Percentiles rank a stretch among this genome's conserved stretches.
phyloP scores from a whole-genome alignment of 2,329 filamentous ascomycete genomes.

The Epichloe baconii region DNA sequence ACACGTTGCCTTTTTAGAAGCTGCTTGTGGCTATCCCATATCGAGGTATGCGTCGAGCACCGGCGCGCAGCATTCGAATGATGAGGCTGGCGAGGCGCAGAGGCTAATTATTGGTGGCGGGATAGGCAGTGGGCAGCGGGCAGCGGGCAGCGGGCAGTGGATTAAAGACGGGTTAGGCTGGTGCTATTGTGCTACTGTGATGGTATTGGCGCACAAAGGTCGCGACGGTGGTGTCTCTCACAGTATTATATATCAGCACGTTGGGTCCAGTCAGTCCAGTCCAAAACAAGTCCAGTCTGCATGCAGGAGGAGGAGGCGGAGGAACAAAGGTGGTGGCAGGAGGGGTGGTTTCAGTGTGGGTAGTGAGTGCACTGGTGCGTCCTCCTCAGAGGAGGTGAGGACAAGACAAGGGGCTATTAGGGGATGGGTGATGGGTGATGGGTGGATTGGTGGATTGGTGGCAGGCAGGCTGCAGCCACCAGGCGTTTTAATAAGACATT shows the following conservation, averaged over 20 bases:
- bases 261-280: no score
- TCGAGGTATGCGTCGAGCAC: slow-evolving; percentile 1
- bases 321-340: neutral
- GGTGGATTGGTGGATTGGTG: neutral
- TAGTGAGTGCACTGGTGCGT: neutral
- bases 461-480: neutral
- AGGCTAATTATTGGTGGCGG: neutral
- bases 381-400: slow-evolving; percentile 1
- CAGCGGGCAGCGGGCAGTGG: no score
- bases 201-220: no score
- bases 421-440: no score
- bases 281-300: no score
- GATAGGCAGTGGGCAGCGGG: neutral
- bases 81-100: neutral
- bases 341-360: slow-evolving; percentile 2
- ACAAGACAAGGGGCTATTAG: neutral
- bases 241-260: no score
- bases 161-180: no score
- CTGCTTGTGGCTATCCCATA: neutral
- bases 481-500: no score
- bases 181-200: no score
- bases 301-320: neutral
- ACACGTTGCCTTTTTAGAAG: neutral
- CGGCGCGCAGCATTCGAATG: neutral
- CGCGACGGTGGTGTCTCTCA: no score